Conservation (phyloP, 208 protist species). For the Endotrypanum monterogeii region DNA sequence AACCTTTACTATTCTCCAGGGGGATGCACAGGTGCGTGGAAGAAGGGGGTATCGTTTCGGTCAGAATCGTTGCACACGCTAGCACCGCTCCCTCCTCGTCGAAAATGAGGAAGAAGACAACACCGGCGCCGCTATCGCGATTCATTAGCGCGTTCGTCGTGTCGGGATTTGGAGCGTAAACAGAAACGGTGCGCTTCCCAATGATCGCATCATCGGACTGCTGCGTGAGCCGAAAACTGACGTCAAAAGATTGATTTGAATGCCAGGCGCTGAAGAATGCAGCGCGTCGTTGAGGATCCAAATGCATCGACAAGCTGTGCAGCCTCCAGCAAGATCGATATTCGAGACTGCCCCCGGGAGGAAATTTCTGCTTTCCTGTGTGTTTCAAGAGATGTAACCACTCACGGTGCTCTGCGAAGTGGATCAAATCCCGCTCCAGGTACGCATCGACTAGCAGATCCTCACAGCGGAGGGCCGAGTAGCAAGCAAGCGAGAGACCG, state of each 20-base stretch:
- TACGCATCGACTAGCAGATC: conserved; percentile 27
- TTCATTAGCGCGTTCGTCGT: conserved; percentile 11
- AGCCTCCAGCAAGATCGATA: conserved; percentile 10
- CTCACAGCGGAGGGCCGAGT: conserved; percentile 20
- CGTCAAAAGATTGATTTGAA: conserved; percentile 29
- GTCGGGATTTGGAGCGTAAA: conserved; percentile 19
- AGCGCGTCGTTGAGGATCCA: conserved; percentile 27
- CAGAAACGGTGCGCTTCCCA: conserved; percentile 26
- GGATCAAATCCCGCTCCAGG: conserved; percentile 25
- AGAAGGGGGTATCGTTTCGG: conserved; percentile 2
- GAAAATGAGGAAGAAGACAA: conserved; percentile 35
- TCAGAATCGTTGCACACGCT: conserved; percentile 19
- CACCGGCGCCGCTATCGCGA: conserved; percentile 7
- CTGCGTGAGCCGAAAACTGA: conserved; percentile 20
- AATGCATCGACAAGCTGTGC: conserved; percentile 31
- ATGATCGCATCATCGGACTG: conserved; percentile 22
- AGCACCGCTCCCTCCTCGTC: conserved; percentile 32
- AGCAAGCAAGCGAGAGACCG: background rate
- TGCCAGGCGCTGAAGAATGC: conserved; percentile 31
- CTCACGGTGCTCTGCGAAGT: conserved; percentile 29
- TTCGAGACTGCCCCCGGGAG: background rate
- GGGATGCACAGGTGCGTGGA: conserved; percentile 16
- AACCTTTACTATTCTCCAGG: conserved; percentile 23
- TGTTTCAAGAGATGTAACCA: conserved; percentile 19
- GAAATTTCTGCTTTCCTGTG: too few species aligned